Conservation (phyloP, 2,329 filamentous ascomycete species). For the Colletotrichum chlorophyti region DNA sequence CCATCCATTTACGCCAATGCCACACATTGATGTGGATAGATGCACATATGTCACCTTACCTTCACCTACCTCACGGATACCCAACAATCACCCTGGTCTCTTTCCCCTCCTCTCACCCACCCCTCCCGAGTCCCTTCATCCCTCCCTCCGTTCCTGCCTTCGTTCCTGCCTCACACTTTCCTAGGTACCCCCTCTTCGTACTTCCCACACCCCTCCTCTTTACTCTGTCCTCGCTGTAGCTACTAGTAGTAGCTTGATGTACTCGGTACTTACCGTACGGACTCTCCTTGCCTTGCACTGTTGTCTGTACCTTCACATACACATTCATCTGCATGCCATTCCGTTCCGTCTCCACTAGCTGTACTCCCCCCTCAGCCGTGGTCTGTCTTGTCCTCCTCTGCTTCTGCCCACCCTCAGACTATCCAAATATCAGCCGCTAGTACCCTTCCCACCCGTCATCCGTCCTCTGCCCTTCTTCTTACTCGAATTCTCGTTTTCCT, state of each 20-base stretch:
- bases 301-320: constrained; percentile 37
- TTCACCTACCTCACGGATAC: constrained; percentile 2
- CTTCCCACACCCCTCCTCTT: too few species aligned
- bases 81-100: not conserved
- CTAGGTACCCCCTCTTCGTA: constrained; percentile 17
- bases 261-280: constrained; percentile 3
- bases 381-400: constrained; percentile 41
- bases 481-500: constrained; percentile 29
- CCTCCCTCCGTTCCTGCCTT: not conserved
- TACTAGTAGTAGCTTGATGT: too few species aligned
- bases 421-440: constrained; percentile 29
- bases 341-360: constrained; percentile 53
- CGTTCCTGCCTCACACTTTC: constrained; percentile 11
- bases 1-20: constrained; percentile 1
- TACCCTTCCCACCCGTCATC: constrained; percentile 28
- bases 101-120: constrained; percentile 16
- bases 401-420: constrained; percentile 30
- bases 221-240: too few species aligned
- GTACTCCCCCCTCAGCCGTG: constrained; percentile 42
- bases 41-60: constrained; percentile 25
- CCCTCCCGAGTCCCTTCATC: too few species aligned
- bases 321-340: constrained; percentile 53
- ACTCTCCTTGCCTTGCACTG: constrained; percentile 5
- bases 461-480: constrained; percentile 36
- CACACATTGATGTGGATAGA: constrained; percentile 7